phyloP scores from a whole-genome alignment of 225 moss, liverwort and hornwort species.

The Marchantia polymorpha region DNA sequence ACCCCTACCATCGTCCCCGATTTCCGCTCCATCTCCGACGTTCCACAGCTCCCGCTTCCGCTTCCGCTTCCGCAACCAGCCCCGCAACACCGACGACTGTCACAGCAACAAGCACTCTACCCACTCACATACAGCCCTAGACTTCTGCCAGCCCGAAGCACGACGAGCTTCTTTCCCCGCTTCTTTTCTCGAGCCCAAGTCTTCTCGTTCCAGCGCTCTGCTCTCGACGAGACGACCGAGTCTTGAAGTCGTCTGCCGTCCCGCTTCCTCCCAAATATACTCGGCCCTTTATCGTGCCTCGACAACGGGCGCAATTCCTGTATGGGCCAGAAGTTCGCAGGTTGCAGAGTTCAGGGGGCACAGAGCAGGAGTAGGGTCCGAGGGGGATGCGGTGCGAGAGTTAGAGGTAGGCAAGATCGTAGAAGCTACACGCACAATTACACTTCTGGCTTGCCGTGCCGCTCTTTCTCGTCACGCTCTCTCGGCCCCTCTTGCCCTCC shows the following conservation, averaged over 20 bases:
- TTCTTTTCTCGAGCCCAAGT: not conserved
- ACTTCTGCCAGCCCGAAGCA: not conserved
- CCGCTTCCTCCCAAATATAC: not conserved
- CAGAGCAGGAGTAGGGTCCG: not conserved
- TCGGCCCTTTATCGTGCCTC: not conserved
- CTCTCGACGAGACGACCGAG: not conserved
- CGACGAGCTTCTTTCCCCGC: not conserved
- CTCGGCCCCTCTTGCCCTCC: not conserved
- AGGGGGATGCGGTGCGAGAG: not conserved
- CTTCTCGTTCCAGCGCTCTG: not conserved
- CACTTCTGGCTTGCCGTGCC: not conserved
- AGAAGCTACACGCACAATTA: not conserved
- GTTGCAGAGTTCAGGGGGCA: not conserved
- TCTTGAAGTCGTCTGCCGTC: not conserved
- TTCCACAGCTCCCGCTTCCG: not conserved
- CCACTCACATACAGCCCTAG: not conserved
- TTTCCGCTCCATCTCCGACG: not conserved
- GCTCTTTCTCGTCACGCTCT: not conserved
- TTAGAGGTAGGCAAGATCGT: not conserved
- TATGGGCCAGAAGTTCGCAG: not conserved
- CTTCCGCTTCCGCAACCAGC: not conserved
- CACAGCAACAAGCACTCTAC: not conserved
- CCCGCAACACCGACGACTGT: not conserved
- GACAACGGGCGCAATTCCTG: not conserved
- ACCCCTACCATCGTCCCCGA: not conserved